Evolutionary conservation across 1,284 basidiomycete genomes (phyloP), one percentile per base, ranked within the genome.

Genomic region (Puccinia novopanici): DNA sequence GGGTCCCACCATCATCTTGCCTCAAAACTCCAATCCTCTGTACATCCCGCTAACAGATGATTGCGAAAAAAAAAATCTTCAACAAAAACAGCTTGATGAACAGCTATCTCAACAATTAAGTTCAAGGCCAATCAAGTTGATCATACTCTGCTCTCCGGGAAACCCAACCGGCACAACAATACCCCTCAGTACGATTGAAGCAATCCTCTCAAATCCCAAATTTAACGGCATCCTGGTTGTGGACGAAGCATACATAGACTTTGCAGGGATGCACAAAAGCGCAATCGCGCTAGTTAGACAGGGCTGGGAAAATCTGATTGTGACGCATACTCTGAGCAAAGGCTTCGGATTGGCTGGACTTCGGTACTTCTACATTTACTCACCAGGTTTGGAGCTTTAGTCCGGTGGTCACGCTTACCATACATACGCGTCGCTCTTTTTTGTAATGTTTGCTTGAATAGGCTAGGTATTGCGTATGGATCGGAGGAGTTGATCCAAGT

Each of bases 241-340:
- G 3, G 97, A 99, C 84, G 97, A 99, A 86, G 97, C 97, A 0
- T 99, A 99, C 87, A 93, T 99, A 84, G 97, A 99, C 86, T 99
- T 99, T 85, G 89, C 92, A 0, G 88, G 88, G 0, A 85, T 88
- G 48, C 89, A 88, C 12, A 87, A 89, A 55, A 92, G 91, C 72
- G 93, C 94, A 83, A 87, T 87, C 2, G 82, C 83, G 10, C 87
- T 99, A 30, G 88, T 97, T 72, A 42, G 71, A 55, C 88, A 90
- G 81, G 90, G 93, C 76, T 98, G 93, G 85, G 90, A 90, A 19
- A 99, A 99, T 85, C 83, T 99, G 6, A 92, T 93, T 84, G 95
- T 99, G 17, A 90, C 94, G 87, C 97, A 99, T 85, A 99, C 96
- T 0, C 87, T 98, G 45, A 96, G 93, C 87, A 99, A 99, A 86